phyloP scores from a whole-genome alignment of 1,284 basidiomycete species.

The Trichosporon sp. region DNA sequence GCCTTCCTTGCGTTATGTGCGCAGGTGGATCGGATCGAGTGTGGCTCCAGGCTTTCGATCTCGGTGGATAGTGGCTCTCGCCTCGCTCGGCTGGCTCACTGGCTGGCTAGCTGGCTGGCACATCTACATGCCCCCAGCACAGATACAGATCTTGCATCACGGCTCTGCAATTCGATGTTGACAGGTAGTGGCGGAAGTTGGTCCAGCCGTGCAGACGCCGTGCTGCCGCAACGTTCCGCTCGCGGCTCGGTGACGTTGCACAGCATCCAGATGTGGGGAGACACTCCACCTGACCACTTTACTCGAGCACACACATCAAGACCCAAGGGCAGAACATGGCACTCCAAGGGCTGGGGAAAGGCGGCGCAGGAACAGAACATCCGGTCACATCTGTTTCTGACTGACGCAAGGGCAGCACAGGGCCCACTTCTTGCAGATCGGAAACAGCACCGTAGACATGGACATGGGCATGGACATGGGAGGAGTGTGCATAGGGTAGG shows the following conservation, averaged over 20 bases:
- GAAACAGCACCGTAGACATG: too few relatives aligned
- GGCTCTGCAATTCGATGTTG: neutral
- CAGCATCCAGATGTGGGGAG: neutral
- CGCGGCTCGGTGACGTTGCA: neutral
- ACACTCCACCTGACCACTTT: neutral
- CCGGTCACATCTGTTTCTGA: neutral
- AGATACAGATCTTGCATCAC: too few relatives aligned
- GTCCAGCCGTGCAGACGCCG: neutral
- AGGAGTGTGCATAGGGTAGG: too few relatives aligned
- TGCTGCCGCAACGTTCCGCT: neutral
- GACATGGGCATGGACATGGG: too few relatives aligned
- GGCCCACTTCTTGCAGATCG: too few relatives aligned
- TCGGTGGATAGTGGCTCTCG: neutral
- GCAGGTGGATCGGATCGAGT: neutral
- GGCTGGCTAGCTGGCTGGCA: too few relatives aligned
- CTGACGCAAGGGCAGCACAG: neutral
- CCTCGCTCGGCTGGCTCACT: neutral
- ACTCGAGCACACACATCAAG: neutral
- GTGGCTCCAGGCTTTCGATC: neutral
- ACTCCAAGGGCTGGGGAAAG: neutral
- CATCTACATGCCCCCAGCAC: too few relatives aligned
- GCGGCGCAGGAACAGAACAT: neutral
- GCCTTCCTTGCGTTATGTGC: neutral
- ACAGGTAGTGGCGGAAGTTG: neutral
- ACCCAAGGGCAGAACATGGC: conserved; percentile 2